Evolutionary conservation across 208 protist species (phyloP).

Genomic region (Leishmania tropica): DNA sequence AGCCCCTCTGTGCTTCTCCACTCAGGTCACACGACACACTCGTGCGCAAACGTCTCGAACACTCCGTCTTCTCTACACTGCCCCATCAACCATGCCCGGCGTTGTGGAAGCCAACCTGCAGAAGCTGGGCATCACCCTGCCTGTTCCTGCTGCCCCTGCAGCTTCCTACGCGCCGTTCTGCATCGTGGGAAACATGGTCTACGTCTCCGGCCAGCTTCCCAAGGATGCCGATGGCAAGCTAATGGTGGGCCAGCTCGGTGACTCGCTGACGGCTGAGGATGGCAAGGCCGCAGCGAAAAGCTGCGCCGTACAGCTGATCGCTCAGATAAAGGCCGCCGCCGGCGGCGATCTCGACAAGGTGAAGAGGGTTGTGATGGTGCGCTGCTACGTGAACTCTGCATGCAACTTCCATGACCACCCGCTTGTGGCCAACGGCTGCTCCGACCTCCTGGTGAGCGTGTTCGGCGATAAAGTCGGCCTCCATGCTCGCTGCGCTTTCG

Average conservation of each 20-base stretch:
- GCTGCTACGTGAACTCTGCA: slow-evolving; percentile 73
- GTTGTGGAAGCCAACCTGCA: slow-evolving; percentile 48
- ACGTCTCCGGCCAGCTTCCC: slow-evolving; percentile 82
- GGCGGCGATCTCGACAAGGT: slow-evolving; percentile 61
- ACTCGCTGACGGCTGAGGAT: slow-evolving; percentile 49
- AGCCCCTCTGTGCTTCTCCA: neutral
- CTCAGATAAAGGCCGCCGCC: slow-evolving; percentile 65
- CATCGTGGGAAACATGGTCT: slow-evolving; percentile 39
- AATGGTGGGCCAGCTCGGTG: slow-evolving; percentile 60
- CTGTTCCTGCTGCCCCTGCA: slow-evolving; percentile 54
- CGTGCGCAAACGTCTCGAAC: slow-evolving; percentile 2
- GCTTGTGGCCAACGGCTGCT: slow-evolving; percentile 78
- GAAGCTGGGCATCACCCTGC: slow-evolving; percentile 67
- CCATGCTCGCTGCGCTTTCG: slow-evolving; percentile 78
- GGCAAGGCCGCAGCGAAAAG: slow-evolving; percentile 56
- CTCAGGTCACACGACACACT: neutral
- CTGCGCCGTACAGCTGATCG: slow-evolving; percentile 54
- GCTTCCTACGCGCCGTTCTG: slow-evolving; percentile 77
- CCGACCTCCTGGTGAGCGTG: slow-evolving; percentile 67
- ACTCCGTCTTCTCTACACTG: neutral
- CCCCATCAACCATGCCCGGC: slow-evolving; percentile 28
- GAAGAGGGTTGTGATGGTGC: slow-evolving; percentile 79
- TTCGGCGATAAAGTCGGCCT: slow-evolving; percentile 71
- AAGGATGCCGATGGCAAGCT: slow-evolving; percentile 53
- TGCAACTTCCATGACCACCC: slow-evolving; percentile 63